Evolutionary conservation across 1,284 basidiomycete genomes (phyloP), one percentile per base, ranked within the genome.

Genomic region (Sphaerobolus stellatus): DNA sequence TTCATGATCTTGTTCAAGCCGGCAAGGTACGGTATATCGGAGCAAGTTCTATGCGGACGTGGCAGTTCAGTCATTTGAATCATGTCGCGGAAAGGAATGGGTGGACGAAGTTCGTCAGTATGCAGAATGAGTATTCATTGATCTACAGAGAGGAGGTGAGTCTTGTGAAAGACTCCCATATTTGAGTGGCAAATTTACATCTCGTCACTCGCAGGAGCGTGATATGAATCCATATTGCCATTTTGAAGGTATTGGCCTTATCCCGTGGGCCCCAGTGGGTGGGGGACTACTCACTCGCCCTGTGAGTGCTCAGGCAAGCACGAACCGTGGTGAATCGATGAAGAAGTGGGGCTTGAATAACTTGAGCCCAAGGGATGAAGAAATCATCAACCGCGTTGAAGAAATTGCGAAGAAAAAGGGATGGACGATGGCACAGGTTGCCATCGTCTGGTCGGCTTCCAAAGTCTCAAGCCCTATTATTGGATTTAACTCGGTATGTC

Each of bases 191-290:
- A 40, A 14, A 54, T n/a, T 9, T 50, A 28, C 40, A 2, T 16
- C 22, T 18, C 1, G 2, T 24, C 20, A 16, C 25, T 27, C 1
- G 3, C 51, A 78, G 75, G 79, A 82, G 55, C 63, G 68, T 0
- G 77, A 79, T 57, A 75, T 80, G 74, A 61, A 75, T 14, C 66
- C 68, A 2, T 80, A 75, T 63, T 79, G 76, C 64, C 68, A 73
- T 6, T 71, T 67, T 56, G 66, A 76, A 14, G 79, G 77, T 22
- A 77, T 79, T 44, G 74, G 77, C 0, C 58, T 80, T 28, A 71
- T 74, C 25, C 69, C 75, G 1, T 75, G 70, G 68, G 72, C 71
- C 1, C 74, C 75, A 2, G 70, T 80, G 8, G 58, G 64, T 4
- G 58, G 56, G 2, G 79, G 79, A 8, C 36, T 61, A 36, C 73